Base-by-base conservation (phyloP, 2,329 filamentous ascomycete species). In the Epichloe gansuensis region DNA sequence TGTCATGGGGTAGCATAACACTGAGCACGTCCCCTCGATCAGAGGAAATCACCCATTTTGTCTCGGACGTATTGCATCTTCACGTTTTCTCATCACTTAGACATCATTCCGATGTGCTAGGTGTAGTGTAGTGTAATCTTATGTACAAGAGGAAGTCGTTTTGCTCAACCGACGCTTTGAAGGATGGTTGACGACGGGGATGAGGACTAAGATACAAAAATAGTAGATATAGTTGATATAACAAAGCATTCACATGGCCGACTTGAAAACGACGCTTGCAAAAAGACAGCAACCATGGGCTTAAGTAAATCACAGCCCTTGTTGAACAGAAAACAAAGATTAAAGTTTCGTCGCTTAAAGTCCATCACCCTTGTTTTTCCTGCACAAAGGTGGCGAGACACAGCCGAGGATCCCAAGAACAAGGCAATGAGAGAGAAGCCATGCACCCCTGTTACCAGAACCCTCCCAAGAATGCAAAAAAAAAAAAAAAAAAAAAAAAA, bases 241-340 rank as follows among this genome's bases (percentile, higher is more conserved):
- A 56, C 23, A 38, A 46, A 31, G 58, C 48, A 12, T 28, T 46
- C 42, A 39, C 43, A 48, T 31, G 50, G 41, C 46, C 48, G 46
- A 35, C 28, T 54, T 52, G 6, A 47, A 43, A 56, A 56, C 52
- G 37, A 46, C 52, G 38, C 42, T 47, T 47, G 41, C 35, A 52
- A 38, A 21, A 41, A 31, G 11, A 46, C 28, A 45, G n/a, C 45
- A 17, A 35, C 23, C 23, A 41, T 42, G 43, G 44, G 37, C 34
- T 21, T 28, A 11, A n/a, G 7, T 15, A 47, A 34, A 39, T 15
- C 21, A 11, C 7, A 17, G 34, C 51, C 46, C 17, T 49, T 46
- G 31, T 53, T 45, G 41, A 41, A 43, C 28, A 46, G 34, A 44
- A 15, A 21, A 44, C 41, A 25, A 13, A 39, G 34, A 13, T 31